Evolutionary conservation across 352 stramenopile genomes (phyloP).

Genomic region (Hyaloperonospora brassicae): DNA sequence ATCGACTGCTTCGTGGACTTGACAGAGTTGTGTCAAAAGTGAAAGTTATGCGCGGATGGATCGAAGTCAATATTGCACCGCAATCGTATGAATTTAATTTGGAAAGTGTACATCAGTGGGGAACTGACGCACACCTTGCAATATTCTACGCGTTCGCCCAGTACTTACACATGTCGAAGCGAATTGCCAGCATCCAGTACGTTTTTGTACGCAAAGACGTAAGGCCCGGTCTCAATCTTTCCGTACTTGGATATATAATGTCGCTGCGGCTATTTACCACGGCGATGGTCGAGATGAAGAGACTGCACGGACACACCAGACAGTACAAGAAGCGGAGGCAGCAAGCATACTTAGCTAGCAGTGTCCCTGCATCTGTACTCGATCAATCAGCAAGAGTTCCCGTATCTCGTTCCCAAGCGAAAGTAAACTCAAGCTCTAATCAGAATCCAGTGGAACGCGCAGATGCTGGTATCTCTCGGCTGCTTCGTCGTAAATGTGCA

Average conservation of each 20-base stretch:
- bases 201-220: conserved; percentile 68
- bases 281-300: conserved; percentile 44
- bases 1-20: conserved; percentile 25
- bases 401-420: conserved; percentile 21
- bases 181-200: conserved; percentile 62
- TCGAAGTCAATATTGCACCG: conserved; percentile 45
- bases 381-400: conserved; percentile 36
- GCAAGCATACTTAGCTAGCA: conserved; percentile 17
- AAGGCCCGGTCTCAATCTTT: conserved; percentile 49
- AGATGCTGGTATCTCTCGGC: conserved; percentile 6
- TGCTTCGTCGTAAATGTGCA: conserved; percentile 62
- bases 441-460: conserved; percentile 1
- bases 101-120: conserved; percentile 38
- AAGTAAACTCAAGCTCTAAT: not conserved
- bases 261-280: conserved; percentile 50
- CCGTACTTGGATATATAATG: conserved; percentile 77
- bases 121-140: conserved; percentile 50
- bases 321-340: conserved; percentile 41
- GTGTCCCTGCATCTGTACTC: conserved; percentile 11
- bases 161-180: conserved; percentile 67
- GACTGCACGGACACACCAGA: conserved; percentile 37
- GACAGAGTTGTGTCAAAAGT: conserved; percentile 42
- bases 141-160: conserved; percentile 69
- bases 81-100: conserved; percentile 56
- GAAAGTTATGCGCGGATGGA: conserved; percentile 25